Base-by-base conservation (phyloP, 805 yeast genomes). In the Deakozyma indianensis region DNA sequence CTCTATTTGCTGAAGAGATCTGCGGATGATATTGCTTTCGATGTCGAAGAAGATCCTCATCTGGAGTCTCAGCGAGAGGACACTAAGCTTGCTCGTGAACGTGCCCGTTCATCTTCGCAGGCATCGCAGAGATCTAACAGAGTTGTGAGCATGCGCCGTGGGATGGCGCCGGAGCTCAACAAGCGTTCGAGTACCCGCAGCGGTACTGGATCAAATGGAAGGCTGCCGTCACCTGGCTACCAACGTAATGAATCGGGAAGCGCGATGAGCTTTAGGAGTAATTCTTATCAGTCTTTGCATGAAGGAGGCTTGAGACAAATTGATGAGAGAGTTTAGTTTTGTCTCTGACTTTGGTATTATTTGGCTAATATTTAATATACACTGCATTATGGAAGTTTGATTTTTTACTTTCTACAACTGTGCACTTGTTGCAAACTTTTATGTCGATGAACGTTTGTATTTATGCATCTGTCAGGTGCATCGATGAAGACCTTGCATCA, bases 1-100 rank as follows among this genome's bases (percentile, higher is more conserved):
- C 72, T 82, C 45, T 88, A 82, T 57, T 63, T 88, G 64, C 65
- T 86, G 32, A 80, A 78, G 32, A 47, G 60, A 23, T 49, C 54
- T 7, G 50, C 52, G 0, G 56, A 54, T n/a, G 55, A 50, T 22
- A 23, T 54, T 35, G 28, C 23, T 3, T 50, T 54, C 38, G 56
- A 51, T 20, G 59, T 53, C 23, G 57, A 50, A 24, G 57, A 50
- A 11, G 50, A 35, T 38, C 29, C 28, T 4, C 14, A 11, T 7
- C 18, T 42, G 15, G 28, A 23, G 44, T 7, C 9, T 9, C 38
- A n/a, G 7, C 11, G 38, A 9, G 38, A 32, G 38, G 18, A 32
- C 16, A n/a, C 7, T n/a, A 32, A 32, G 38, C 18, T 32, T 14
- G 38, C 38, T 14, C 11, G 38, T 14, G 38, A 32, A n/a, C 38